phyloP scores from a whole-genome alignment of 1,284 basidiomycete species.

The Meripilus lineatus region DNA sequence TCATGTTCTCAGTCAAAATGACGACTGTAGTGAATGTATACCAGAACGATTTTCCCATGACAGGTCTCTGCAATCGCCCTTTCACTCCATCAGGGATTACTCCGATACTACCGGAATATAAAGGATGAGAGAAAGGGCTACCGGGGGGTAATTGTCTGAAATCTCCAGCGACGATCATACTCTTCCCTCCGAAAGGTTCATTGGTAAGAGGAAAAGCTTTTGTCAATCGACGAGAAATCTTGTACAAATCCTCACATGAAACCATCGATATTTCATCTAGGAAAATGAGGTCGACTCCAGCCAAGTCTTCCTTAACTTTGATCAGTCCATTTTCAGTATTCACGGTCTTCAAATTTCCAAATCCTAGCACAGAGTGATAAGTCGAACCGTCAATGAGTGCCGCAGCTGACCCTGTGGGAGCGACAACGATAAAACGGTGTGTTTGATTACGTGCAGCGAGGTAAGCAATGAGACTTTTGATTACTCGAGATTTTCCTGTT shows the following conservation, averaged over 20 bases:
- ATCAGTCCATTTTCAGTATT: not conserved
- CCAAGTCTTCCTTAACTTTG: constrained; percentile 13
- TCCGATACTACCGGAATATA: too few species aligned
- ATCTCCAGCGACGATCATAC: constrained; percentile 12
- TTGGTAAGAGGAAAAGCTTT: not conserved
- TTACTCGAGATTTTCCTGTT: constrained; percentile 40
- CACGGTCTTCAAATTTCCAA: constrained; percentile 9
- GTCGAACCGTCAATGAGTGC: constrained; percentile 33
- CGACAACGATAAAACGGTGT: constrained; percentile 26
- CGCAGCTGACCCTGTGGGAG: constrained; percentile 35
- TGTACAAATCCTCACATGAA: constrained; percentile 2
- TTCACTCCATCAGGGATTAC: too few species aligned
- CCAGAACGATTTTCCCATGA: constrained; percentile 6
- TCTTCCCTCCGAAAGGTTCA: constrained; percentile 7
- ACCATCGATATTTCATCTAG: constrained; percentile 14
- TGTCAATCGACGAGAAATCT: constrained; percentile 5
- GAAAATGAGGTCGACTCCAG: constrained; percentile 30
- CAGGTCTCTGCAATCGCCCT: too few species aligned
- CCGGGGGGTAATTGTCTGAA: constrained; percentile 18
- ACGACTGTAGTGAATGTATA: constrained; percentile 8
- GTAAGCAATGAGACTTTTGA: constrained; percentile 29
- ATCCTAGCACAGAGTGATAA: constrained; percentile 31
- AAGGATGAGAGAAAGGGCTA: too few species aligned
- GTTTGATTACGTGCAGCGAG: constrained; percentile 22
- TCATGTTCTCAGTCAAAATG: constrained; percentile 10